phyloP scores from a whole-genome alignment of 805 yeast species.

The Schizosaccharomyces osmophilus region DNA sequence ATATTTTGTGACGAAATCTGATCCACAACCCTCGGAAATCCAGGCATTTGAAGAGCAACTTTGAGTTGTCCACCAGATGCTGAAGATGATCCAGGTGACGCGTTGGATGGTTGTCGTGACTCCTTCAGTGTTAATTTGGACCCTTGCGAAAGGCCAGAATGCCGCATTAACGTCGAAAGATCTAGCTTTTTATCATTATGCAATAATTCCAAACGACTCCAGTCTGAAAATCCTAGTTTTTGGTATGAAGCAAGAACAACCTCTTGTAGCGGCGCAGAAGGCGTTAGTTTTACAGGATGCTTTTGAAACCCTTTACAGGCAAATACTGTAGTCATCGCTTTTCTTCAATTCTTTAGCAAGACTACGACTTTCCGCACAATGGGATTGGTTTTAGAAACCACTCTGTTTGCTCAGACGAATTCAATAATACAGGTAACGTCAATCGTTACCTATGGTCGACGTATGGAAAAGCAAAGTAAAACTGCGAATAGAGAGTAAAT shows the following conservation, averaged over 20 bases:
- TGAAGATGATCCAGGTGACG: not conserved
- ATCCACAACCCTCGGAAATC: not conserved
- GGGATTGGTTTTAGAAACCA: too few species aligned
- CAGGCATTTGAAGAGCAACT: not conserved
- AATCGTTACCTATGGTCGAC: too few species aligned
- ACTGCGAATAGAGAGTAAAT: too few species aligned
- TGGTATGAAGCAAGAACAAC: not conserved
- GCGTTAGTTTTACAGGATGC: not conserved
- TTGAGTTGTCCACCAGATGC: not conserved
- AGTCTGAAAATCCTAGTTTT: not conserved
- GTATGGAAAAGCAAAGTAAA: too few species aligned
- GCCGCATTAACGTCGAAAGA: not conserved
- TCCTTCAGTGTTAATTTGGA: not conserved
- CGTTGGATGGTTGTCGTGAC: not conserved
- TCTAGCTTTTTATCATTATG: not conserved
- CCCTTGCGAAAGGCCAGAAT: not conserved
- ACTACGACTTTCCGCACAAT: too few species aligned
- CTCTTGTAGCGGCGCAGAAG: not conserved
- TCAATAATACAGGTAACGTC: too few species aligned
- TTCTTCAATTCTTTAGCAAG: not conserved
- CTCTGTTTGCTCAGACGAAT: too few species aligned
- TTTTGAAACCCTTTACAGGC: not conserved
- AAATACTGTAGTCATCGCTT: not conserved
- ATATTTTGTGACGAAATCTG: not conserved
- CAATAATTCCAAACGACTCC: not conserved